Conservation (phyloP, 148 eudicot species). For the Rhododendron henanense region DNA sequence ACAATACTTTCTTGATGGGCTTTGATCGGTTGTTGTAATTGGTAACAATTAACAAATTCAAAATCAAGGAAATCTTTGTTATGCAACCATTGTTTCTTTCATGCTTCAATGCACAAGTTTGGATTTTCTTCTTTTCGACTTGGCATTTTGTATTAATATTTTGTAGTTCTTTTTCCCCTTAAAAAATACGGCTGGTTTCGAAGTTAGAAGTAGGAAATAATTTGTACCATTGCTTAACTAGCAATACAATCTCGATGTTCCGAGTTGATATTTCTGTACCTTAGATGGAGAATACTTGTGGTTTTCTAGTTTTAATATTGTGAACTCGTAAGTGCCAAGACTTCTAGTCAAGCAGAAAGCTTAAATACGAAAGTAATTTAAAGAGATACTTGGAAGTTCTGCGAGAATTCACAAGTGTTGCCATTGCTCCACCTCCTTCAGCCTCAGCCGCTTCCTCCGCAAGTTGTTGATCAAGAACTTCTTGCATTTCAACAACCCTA, state of each 20-base stretch:
- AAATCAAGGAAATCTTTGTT: not conserved
- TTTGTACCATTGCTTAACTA: not conserved
- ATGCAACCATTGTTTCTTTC: not conserved
- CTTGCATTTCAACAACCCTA: slow-evolving; percentile 99
- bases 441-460: slow-evolving; percentile 99
- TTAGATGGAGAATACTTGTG: not conserved
- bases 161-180: not conserved
- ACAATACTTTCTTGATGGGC: not conserved
- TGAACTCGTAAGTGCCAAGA: not conserved
- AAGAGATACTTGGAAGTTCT: slow-evolving; percentile 62
- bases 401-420: slow-evolving; percentile 77
- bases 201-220: not conserved
- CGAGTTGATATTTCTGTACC: not conserved
- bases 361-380: not conserved
- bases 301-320: too few species aligned
- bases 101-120: not conserved
- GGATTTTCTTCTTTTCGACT: not conserved
- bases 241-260: not conserved
- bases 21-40: not conserved
- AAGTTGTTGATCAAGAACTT: slow-evolving; percentile 87
- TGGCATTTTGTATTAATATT: not conserved
- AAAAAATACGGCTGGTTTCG: not conserved
- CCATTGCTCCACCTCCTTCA: slow-evolving; percentile 85
- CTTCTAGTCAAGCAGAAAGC: not conserved
- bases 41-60: not conserved